A percentile compares a stretch with the other conserved stretches of the same genome.
Conservation (phyloP, 257 asterid species). For the Nyctanthes arbortristis region DNA sequence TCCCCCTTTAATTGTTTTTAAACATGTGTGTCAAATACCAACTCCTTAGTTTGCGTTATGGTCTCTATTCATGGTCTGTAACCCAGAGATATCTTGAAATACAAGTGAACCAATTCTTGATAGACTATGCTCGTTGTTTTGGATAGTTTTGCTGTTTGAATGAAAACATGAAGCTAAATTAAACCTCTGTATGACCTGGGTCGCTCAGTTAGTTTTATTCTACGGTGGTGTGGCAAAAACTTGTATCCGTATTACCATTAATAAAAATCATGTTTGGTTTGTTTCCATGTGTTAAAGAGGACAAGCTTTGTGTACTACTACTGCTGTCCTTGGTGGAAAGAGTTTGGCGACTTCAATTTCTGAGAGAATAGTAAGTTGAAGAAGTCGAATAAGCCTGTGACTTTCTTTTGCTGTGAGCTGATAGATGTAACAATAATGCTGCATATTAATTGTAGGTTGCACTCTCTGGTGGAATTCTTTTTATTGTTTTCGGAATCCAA, state of each 20-base stretch:
- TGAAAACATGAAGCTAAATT: neutral
- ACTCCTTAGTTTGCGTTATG: neutral
- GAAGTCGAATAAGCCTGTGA: constrained; percentile 1
- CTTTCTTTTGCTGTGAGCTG: neutral
- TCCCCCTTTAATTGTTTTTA: too few relatives aligned
- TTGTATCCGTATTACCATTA: neutral
- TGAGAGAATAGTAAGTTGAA: constrained; percentile 67
- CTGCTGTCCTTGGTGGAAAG: constrained; percentile 97
- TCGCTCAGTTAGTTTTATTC: neutral
- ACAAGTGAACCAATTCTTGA: neutral
- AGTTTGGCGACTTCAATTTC: constrained; percentile 89
- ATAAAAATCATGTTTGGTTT: constrained; percentile 17
- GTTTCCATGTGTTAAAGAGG: constrained; percentile 62
- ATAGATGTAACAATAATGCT: constrained; percentile 18
- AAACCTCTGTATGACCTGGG: neutral
- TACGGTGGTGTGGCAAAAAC: neutral
- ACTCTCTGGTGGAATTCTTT: constrained; percentile 85
- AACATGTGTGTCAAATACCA: neutral
- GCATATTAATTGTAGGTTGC: constrained; percentile 56
- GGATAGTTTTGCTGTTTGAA: neutral
- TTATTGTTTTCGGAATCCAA: constrained; percentile 90
- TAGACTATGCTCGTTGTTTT: neutral
- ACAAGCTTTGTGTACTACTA: constrained; percentile 91
- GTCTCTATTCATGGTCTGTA: neutral
- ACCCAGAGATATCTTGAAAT: neutral